Conservation (phyloP, 2,329 filamentous ascomycete genomes). For the Pleoardoris graminearum region DNA sequence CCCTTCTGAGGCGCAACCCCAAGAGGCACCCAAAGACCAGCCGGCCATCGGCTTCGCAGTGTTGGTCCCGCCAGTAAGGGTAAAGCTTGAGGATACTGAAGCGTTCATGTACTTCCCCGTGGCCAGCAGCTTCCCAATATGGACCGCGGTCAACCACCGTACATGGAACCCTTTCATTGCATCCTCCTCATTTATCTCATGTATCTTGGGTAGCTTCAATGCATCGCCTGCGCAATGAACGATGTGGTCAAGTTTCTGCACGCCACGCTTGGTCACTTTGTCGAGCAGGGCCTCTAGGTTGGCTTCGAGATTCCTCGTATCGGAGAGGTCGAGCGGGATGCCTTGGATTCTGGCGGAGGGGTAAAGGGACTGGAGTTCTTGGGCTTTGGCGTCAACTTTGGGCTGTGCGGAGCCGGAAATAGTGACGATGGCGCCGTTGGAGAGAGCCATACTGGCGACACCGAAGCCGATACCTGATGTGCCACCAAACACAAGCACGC, state of each 20-base stretch:
- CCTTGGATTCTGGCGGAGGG: constrained; percentile 28
- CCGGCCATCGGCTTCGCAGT: constrained; percentile 40
- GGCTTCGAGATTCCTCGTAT: constrained; percentile 30
- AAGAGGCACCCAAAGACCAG: constrained; percentile 36
- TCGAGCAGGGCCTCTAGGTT: constrained; percentile 34
- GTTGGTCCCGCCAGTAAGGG: constrained; percentile 47
- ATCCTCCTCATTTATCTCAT: constrained; percentile 27
- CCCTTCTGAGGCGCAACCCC: constrained; percentile 34
- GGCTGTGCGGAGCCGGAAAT: constrained; percentile 61
- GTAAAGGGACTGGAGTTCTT: constrained; percentile 50
- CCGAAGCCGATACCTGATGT: constrained; percentile 66
- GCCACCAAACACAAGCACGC: constrained; percentile 66
- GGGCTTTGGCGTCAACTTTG: constrained; percentile 56
- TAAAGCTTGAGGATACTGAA: constrained; percentile 40
- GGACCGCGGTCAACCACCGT: constrained; percentile 39
- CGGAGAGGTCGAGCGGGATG: constrained; percentile 32
- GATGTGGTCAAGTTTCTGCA: constrained; percentile 40
- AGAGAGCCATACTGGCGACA: constrained; percentile 61
- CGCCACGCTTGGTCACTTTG: constrained; percentile 29
- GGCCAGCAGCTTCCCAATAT: constrained; percentile 48
- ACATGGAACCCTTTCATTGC: constrained; percentile 33
- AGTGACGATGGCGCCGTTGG: constrained; percentile 59
- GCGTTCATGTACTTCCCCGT: constrained; percentile 40
- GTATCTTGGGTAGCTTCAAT: constrained; percentile 23
- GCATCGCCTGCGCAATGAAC: constrained; percentile 37